Base-by-base conservation (phyloP, 2,329 filamentous ascomycete genomes). In the Colletotrichum sidae region DNA sequence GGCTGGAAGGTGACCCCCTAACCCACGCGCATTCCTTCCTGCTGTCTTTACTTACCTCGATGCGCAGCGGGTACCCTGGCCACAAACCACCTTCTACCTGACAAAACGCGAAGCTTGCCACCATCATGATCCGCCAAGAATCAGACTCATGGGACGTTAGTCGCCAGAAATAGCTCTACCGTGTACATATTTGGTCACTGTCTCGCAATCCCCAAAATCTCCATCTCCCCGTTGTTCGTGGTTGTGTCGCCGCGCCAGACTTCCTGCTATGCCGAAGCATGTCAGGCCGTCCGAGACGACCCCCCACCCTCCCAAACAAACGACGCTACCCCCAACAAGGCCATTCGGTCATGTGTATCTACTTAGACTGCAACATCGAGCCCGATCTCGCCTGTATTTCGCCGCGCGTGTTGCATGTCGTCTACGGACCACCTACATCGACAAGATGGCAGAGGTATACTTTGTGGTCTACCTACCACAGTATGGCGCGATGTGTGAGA, bases 321-420 rank as follows among this genome's bases (percentile, higher is more conserved):
- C 39, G 51, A 44, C 60, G 13, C 54, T 49, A 54, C 60, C 49
- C 49, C 56, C 34, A 50, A 45, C 62, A 15, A 51, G 51, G 57
- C 51, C 45, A 61, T 64, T 47, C 33, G 60, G 60, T 67, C 60
- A 67, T 60, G 54, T 51, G 59, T 51, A 63, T 65, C 54, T 46
- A 33, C 15, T 17, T 17, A 57, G 58, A 62, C 52, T 49, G 58
- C 46, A 49, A 53, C 47, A 35, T 33, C 59, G 47, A 39, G 47
- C 44, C 60, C 52, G 8, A 33, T 59, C 59, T 15, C n/a, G 55
- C 38, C 25, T 54, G 54, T 44, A 34, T 15, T 15, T 54, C 38
- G 34, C 37, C 52, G 52, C 52, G 52, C 52, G 58, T 67, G 54
- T 54, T 59, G 59, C 60, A 64, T 37, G 53, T 58, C 42, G 50